Evolutionary conservation across 306 rosid species (phyloP), one percentile per base, ranked within the genome.

Genomic region (Hippophae rhamnoides): DNA sequence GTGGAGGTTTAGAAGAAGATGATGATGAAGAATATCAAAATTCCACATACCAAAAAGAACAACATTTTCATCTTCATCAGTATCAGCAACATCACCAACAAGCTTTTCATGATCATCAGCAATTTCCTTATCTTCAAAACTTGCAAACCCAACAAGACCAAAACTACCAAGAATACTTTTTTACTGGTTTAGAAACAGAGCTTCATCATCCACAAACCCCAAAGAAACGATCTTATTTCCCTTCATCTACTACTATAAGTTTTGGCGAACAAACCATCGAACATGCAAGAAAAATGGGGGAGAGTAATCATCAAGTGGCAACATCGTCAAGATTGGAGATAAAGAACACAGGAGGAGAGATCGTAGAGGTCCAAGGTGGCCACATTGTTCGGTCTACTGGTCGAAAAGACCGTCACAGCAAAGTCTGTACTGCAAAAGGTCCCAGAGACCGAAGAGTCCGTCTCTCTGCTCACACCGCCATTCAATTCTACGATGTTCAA

Each of bases 361-460:
- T 89, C 63, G 89, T 89, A 54, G 84, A 86, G 72, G 87, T 86
- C 2, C 86, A 85, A 67, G 97, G 97, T 0, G 90, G 97, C 48
- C 95, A 76, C 89, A 84, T 89, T 84, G 83, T 89, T 13, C 71
- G 86, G 40, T 80, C 97, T 10, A 84, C 85, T 0, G 95, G 97
- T 6, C 62, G 87, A n/a, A 89, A 89, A 18, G 97, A 89, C 73
- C 85, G 97, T 2, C 97, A 89, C 80, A 89, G 97, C 74, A 89
- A 89, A 66, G 95, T 89, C 8, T 89, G 89, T 73, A 89, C 97
- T 2, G 95, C 97, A 0, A 89, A 84, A 12, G 97, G 97, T 2
- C 89, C 95, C 3, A 64, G 97, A 47, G 97, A 89, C 79, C 84
- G 97, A 6, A 85, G 97, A 0, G 97, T 89, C 31, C 82, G 97